Conservation (phyloP, 495 filamentous ascomycete genomes). For the Penicillium riverlandense region DNA sequence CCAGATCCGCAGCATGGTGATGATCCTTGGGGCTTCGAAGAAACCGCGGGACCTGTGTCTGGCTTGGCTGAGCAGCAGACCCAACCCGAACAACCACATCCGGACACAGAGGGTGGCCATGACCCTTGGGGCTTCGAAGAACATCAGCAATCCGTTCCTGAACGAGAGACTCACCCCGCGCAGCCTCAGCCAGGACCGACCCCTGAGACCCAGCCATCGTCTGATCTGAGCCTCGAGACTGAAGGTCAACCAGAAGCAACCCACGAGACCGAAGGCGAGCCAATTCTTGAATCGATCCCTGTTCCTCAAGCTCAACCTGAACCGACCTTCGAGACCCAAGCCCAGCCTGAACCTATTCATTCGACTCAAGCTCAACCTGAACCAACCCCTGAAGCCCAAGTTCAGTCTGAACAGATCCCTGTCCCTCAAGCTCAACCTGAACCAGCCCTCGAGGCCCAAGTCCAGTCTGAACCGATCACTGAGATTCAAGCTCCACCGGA, state of each 20-base stretch:
- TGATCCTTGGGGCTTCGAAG: no score
- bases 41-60: not conserved
- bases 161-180: not conserved
- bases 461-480: no score
- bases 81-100: not conserved
- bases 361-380: not conserved
- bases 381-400: not conserved
- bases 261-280: not conserved
- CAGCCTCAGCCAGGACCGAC: not conserved
- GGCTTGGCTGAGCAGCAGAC: no score
- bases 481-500: not conserved
- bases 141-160: not conserved
- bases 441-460: not conserved
- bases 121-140: no score
- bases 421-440: not conserved
- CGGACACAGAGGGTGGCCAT: no score
- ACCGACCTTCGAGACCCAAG: not conserved
- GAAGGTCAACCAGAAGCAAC: not conserved
- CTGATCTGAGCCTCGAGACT: not conserved
- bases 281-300: no score
- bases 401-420: not conserved
- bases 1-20: no score
- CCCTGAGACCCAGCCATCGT: not conserved
- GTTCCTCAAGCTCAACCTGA: not conserved
- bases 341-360: no score